Evolutionary conservation across 441 rosid genomes (phyloP).

Genomic region (Pelargonium australe): DNA sequence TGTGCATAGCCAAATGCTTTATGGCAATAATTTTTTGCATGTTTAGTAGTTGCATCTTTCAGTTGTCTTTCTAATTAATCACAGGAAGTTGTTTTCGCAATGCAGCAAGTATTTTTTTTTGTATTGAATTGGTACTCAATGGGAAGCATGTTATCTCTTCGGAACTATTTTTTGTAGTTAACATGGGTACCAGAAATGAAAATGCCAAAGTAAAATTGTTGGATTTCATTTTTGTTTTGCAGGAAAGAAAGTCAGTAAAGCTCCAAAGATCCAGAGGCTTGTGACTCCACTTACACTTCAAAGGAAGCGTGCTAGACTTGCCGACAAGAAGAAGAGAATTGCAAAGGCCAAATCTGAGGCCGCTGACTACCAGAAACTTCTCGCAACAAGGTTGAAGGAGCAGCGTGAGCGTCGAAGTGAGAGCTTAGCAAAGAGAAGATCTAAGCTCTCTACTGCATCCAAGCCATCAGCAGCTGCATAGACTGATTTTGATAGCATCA

Average conservation of each 20-base stretch:
- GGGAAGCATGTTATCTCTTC: background rate
- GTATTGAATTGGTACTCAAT: too few relatives aligned
- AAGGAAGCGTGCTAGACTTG: constrained; percentile 56
- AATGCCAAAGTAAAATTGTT: too few relatives aligned
- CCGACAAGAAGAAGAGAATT: constrained; percentile 63
- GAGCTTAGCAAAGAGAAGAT: constrained; percentile 67
- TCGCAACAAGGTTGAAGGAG: constrained; percentile 60
- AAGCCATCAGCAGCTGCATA: constrained; percentile 36
- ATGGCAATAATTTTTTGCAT: too few relatives aligned
- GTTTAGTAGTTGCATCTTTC: too few relatives aligned
- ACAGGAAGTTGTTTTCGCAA: too few relatives aligned
- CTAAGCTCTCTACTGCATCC: constrained; percentile 55
- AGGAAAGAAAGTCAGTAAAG: constrained; percentile 63
- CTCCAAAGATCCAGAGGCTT: constrained; percentile 66
- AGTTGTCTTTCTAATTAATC: too few relatives aligned
- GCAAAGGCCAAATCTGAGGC: constrained; percentile 65
- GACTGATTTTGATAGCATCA: too few relatives aligned
- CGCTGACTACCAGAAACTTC: constrained; percentile 62
- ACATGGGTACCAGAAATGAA: too few relatives aligned
- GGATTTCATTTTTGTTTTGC: background rate
- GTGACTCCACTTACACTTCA: constrained; percentile 60
- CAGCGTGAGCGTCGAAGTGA: constrained; percentile 64
- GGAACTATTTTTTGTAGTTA: too few relatives aligned
- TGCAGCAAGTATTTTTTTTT: too few relatives aligned
- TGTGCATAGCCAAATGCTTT: too few relatives aligned